Base-by-base conservation (phyloP, 768 basidiomycete genomes). In the Daedaleopsis nitida region DNA sequence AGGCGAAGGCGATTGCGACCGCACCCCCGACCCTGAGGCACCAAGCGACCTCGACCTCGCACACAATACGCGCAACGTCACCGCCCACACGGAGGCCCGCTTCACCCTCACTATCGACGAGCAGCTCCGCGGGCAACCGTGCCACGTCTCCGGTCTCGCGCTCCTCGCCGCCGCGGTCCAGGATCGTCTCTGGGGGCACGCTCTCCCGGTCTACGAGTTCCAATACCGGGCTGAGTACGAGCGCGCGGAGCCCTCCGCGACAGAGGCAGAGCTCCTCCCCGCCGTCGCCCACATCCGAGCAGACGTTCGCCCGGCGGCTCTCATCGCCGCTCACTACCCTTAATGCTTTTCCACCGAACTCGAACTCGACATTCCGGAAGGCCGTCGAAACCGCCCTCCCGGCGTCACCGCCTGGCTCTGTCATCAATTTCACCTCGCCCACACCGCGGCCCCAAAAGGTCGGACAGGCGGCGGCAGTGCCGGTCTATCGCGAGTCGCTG, bases 11-110 rank as follows among this genome's bases (percentile, higher is more conserved):
- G 21, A 92, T 92, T 62, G 91, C 92, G 2, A 87, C 81, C 35
- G 89, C 91, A 10, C 92, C 92, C 19, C 92, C 92, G 4, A 83
- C 83, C 53, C 78, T 92, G 52, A 82, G 88, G 55, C 92, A 94
- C 72, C 91, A 92, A 71, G 90, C 91, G 6, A 93, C 90, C 10
- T 90, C 91, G 52, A 78, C 82, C 16, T 79, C 90, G 37, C 84
- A 89, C 66, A 78, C 82, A 9, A 76, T 80, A 48, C 76, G 78
- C 17, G 70, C 78, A 17, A 70, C 74, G 16, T 78, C 79, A 17
- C 80, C 81, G 21, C 73, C 79, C 58, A 52, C 73, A n/a, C 77
- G 73, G 68, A 71, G 73, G 48, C 65, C 74, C 38, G 68, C 72
- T 55, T 77, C 78, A 34, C 78, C 86, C 14, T 69, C 74, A 16